Conservation (phyloP, 169 alveolate genomes). For the Plasmodium chabaudi region DNA sequence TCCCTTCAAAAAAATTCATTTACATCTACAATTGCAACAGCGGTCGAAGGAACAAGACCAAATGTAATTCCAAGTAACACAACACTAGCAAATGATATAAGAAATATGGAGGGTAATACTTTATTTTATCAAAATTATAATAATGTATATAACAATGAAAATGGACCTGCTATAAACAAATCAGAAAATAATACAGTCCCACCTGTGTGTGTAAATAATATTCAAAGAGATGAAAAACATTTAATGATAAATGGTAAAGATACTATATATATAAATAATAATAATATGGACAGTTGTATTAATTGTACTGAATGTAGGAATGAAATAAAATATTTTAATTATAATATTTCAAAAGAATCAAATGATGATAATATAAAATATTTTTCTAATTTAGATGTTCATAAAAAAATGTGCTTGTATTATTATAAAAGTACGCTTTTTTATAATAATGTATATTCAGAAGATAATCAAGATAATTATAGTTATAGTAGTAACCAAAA, state of each 20-base stretch:
- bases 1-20: no score
- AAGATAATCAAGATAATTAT: slow-evolving; percentile 6
- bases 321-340: no score
- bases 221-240: no score
- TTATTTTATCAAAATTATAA: neutral
- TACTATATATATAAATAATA: no score
- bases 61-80: neutral
- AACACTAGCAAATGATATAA: neutral
- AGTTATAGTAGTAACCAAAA: neutral
- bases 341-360: slow-evolving; percentile 5
- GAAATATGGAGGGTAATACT: neutral
- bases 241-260: no score
- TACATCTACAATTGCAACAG: neutral
- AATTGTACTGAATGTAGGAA: no score
- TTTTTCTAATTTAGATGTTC: slow-evolving; percentile 25
- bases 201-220: neutral
- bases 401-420: slow-evolving; percentile 40
- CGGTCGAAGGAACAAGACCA: neutral
- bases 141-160: neutral
- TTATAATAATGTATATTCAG: slow-evolving; percentile 18
- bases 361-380: slow-evolving; percentile 24
- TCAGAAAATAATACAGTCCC: neutral
- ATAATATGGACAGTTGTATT: neutral
- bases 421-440: slow-evolving; percentile 58
- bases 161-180: neutral